Evolutionary conservation across 1,284 basidiomycete species (phyloP).

Genomic region (Earliella scabrosa): DNA sequence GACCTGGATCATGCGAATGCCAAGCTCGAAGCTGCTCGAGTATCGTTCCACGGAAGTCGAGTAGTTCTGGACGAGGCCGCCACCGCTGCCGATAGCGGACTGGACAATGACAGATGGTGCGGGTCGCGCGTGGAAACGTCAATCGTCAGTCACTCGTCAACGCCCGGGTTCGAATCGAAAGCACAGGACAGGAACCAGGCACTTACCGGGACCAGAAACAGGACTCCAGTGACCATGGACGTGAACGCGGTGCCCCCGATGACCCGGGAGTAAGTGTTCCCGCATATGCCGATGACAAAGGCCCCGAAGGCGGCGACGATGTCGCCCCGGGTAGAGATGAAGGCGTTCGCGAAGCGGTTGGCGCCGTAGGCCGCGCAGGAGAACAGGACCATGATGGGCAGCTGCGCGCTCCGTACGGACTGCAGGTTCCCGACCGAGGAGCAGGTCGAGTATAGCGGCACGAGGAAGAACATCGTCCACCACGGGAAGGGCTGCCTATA

Average conservation of each 20-base stretch:
- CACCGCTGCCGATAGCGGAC: constrained; percentile 87
- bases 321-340: constrained; percentile 49
- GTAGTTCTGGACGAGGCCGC: constrained; percentile 77
- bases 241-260: constrained; percentile 85
- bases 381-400: constrained; percentile 80
- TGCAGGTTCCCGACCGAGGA: constrained; percentile 84
- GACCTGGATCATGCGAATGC: constrained; percentile 81
- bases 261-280: constrained; percentile 80
- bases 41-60: constrained; percentile 69
- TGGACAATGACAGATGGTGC: constrained; percentile 29
- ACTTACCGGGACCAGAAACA: constrained; percentile 82
- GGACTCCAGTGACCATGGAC: constrained; percentile 86
- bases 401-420: constrained; percentile 66
- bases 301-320: constrained; percentile 80
- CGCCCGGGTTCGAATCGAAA: not conserved
- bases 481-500: constrained; percentile 75
- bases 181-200: no score
- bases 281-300: constrained; percentile 79
- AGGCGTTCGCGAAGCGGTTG: constrained; percentile 48
- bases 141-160: no score
- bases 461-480: constrained; percentile 78
- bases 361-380: constrained; percentile 78
- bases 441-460: constrained; percentile 79
- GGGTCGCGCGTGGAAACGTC: no score
- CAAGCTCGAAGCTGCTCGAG: constrained; percentile 68